These are phyloP conservation scores for Funneliformis geosporum DNA, from an alignment of 192 early-diverging fungal genomes.

Conservation along the genomic window DNA sequence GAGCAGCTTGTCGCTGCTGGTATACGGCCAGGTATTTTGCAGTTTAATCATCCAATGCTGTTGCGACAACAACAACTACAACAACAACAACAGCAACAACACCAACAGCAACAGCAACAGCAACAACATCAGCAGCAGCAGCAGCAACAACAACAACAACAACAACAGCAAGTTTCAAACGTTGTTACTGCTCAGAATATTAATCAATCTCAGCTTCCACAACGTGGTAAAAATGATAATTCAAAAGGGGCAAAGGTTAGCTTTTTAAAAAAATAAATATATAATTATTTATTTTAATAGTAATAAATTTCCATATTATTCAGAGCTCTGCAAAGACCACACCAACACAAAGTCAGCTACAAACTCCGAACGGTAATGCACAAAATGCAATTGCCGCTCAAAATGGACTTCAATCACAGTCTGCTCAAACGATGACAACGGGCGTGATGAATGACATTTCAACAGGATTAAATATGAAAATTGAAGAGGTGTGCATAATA, in stretches of 20 bases:
- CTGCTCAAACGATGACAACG: neutral
- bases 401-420: neutral
- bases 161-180: neutral
- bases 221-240: neutral
- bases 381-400: neutral
- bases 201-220: neutral
- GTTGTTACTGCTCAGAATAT: no score
- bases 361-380: neutral
- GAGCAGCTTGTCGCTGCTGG: no score
- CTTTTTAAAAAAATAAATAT: neutral
- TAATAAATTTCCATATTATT: neutral
- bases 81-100: neutral
- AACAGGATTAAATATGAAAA: neutral
- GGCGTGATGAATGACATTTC: neutral
- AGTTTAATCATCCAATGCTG: no score
- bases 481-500: neutral
- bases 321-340: neutral
- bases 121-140: neutral
- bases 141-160: neutral
- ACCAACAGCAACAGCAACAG: neutral
- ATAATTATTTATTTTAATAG: neutral
- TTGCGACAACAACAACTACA: neutral
- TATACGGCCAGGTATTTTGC: no score
- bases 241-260: neutral
- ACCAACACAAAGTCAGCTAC: neutral